These are phyloP conservation scores for Lactarius hengduanensis DNA, from an alignment of 768 basidiomycete genomes.

Conservation along the genomic window DNA sequence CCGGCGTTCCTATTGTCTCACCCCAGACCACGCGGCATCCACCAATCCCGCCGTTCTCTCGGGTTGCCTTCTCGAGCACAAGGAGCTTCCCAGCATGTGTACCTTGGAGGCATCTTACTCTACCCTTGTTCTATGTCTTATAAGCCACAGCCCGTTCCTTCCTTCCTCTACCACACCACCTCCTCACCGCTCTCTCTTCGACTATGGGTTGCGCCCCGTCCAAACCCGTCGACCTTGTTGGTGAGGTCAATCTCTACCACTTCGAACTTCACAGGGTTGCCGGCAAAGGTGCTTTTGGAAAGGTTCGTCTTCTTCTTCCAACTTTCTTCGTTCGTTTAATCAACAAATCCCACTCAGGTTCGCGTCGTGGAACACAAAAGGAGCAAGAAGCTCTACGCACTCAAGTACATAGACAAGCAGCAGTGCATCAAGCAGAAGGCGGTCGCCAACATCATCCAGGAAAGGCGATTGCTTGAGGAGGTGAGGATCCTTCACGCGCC, in stretches of 20 bases:
- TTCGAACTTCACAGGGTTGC: slow-evolving; percentile 95
- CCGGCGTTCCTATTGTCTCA: slow-evolving; percentile 19
- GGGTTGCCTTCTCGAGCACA: slow-evolving; percentile 24
- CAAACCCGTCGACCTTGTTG: slow-evolving; percentile 55
- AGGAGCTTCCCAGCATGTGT: slow-evolving; percentile 8
- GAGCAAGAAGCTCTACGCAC: slow-evolving; percentile 49
- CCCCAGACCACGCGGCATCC: slow-evolving; percentile 15
- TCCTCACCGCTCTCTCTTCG: slow-evolving; percentile 12
- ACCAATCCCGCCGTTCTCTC: slow-evolving; percentile 12
- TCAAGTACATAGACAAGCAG: slow-evolving; percentile 60
- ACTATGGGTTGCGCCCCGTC: slow-evolving; percentile 37
- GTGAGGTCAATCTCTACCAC: slow-evolving; percentile 83
- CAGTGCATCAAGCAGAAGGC: slow-evolving; percentile 52
- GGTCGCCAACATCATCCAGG: slow-evolving; percentile 53
- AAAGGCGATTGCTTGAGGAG: slow-evolving; percentile 52
- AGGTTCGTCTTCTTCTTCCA: slow-evolving; percentile 51
- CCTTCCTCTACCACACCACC: background rate
- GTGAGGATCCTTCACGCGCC: slow-evolving; percentile 31
- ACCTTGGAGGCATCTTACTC: slow-evolving; percentile 1
- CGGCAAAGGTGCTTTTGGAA: slow-evolving; percentile 97
- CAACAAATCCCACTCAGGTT: slow-evolving; percentile 37
- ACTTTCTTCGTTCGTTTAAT: background rate
- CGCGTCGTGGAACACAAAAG: slow-evolving; percentile 58
- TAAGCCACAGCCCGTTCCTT: slow-evolving; percentile 10
- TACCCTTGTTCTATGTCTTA: slow-evolving; percentile 23